Evolutionary conservation across 768 basidiomycete genomes (phyloP).

Genomic region (Pisolithus microcarpus): DNA sequence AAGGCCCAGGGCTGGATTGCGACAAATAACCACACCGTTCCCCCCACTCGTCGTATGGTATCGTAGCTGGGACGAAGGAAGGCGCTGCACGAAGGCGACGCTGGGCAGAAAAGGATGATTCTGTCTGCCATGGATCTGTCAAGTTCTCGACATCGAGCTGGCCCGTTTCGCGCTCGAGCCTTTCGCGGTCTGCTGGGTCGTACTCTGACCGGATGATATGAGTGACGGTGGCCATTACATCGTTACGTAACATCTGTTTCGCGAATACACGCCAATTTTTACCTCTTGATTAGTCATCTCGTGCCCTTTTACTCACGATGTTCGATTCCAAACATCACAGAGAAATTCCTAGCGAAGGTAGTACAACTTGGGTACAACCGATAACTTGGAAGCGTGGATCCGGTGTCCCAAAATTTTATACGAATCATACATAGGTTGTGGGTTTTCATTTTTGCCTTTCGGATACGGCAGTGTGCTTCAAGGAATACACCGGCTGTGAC

Average conservation of each 20-base stretch:
- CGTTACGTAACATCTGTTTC: background rate
- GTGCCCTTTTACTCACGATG: too few species aligned
- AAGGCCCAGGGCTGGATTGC: background rate
- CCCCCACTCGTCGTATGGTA: slow-evolving; percentile 41
- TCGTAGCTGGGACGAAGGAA: slow-evolving; percentile 52
- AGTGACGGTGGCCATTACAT: slow-evolving; percentile 42
- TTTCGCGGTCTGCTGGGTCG: slow-evolving; percentile 40
- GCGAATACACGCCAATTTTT: too few species aligned
- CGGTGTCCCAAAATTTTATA: too few species aligned
- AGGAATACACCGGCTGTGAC: too few species aligned
- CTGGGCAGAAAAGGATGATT: slow-evolving; percentile 32
- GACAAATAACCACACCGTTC: slow-evolving; percentile 12
- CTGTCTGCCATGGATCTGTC: slow-evolving; percentile 36
- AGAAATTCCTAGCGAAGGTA: too few species aligned
- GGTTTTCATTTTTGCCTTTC: too few species aligned
- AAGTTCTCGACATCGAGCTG: slow-evolving; percentile 17
- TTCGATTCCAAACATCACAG: too few species aligned
- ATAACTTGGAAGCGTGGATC: too few species aligned
- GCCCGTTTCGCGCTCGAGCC: slow-evolving; percentile 31
- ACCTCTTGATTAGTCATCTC: background rate
- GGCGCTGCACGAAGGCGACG: slow-evolving; percentile 36
- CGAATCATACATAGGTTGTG: too few species aligned
- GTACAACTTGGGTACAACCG: too few species aligned
- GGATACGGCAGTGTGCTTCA: too few species aligned
- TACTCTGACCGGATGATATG: slow-evolving; percentile 52